Conservation (phyloP, 116 monocot genomes). For the Dioscorea cayenensis region DNA sequence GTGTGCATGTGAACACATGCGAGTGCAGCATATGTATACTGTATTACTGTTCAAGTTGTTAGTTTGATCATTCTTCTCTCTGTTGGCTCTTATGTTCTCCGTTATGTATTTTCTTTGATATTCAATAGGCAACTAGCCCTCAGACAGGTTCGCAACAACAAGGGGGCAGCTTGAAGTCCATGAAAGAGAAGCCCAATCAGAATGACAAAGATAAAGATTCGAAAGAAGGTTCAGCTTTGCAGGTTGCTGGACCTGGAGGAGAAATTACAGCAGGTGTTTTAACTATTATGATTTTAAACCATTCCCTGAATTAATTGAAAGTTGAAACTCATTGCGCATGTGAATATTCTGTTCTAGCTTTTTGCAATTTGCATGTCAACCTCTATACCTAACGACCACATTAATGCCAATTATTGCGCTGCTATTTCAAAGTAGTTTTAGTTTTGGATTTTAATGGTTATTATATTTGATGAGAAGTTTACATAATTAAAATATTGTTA, state of each 20-base stretch:
- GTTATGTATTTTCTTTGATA: constrained; percentile 1
- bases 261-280: constrained; percentile 90
- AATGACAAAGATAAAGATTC: constrained; percentile 87
- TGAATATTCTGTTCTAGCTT: no score
- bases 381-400: no score
- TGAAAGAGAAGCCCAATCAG: constrained; percentile 82
- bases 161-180: constrained; percentile 73
- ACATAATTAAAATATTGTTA: no score
- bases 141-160: constrained; percentile 62
- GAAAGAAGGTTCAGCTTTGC: constrained; percentile 74
- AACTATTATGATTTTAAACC: neutral
- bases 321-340: neutral
- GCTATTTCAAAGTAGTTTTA: no score
- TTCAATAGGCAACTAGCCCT: constrained; percentile 65
- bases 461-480: no score
- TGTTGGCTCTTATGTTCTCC: neutral
- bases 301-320: neutral
- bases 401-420: no score
- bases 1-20: no score
- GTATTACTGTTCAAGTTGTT: neutral
- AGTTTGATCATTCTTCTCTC: neutral
- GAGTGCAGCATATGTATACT: no score
- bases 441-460: no score
- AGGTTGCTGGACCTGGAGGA: constrained; percentile 75
- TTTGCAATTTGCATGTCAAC: no score